Base-by-base conservation (phyloP, 257 asterid genomes). In the Salvia splendens region DNA sequence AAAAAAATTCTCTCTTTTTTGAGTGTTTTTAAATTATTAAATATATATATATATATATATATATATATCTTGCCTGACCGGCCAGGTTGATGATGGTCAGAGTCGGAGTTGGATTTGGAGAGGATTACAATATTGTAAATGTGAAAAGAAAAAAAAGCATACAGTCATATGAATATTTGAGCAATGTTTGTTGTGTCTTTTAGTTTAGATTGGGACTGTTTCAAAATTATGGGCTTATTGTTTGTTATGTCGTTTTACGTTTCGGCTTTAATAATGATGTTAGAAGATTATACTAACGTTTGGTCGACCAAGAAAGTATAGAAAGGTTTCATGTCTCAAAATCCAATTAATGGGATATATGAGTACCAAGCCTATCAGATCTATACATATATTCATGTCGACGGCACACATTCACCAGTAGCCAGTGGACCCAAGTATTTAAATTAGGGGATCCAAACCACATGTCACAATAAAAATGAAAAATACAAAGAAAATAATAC, bases 71-170 rank as follows among this genome's bases (percentile, higher is more conserved):
- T 62, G 51, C 55, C 67, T 30, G 67, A 62, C 67, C 67, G 55
- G 67, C 67, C 42, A 9, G 20, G 54, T 43, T 62, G 54, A 62
- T 62, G 67, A 62, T 45, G 67, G 67, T 45, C 55, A 42, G 67
- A 62, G 67, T 62, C 14, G 54, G 54, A 61, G 54, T 20, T 17
- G 67, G 30, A 24, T 24, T 24, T 24, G 30, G 30, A 24, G 30
- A 24, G 30, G 30, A 24, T 24, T 11, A 5, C 52, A 42, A 42
- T 61, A 43, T 43, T 62, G 67, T 62, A 62, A 62, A 62, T 62
- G 54, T 45, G 16, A 43, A 61, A 32, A 33, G n/a, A 24, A 40
- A 7, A 49, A 15, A 49, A 20, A 5, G 12, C 11, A 12, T 12
- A 62, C 55, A 45, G 24, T 43, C 8, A 62, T 43, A 54, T 61